Conservation (phyloP, 2,329 filamentous ascomycete species). For the Hymenoscyphus fructigenus region DNA sequence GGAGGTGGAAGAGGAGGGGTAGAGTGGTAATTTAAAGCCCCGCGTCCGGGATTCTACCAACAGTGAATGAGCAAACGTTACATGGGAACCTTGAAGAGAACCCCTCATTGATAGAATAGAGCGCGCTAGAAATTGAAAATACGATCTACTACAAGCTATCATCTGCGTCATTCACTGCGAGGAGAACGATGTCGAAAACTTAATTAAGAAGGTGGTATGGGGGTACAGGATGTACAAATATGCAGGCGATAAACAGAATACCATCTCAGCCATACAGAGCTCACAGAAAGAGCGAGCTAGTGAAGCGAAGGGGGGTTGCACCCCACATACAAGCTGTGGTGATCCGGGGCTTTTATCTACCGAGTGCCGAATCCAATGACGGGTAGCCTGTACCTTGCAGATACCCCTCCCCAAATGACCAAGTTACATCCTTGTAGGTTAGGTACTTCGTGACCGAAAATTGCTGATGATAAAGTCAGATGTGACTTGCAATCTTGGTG, state of each 20-base stretch:
- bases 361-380: constrained; percentile 2
- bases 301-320: not conserved
- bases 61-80: constrained; percentile 12
- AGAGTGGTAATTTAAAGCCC: not conserved
- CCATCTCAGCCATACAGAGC: not conserved
- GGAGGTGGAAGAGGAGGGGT: not conserved
- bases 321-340: not conserved
- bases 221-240: not conserved
- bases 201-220: constrained; percentile 16
- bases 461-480: not conserved
- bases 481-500: not conserved
- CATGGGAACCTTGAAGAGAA: constrained; percentile 4
- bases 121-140: constrained; percentile 13
- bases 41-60: no score
- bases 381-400: constrained; percentile 7
- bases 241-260: constrained; percentile 3
- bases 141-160: constrained; percentile 15
- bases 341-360: constrained; percentile 4
- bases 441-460: not conserved
- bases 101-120: constrained; percentile 17
- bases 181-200: constrained; percentile 12
- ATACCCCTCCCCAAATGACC: constrained; percentile 3
- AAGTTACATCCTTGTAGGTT: not conserved
- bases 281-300: not conserved
- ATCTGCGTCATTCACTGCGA: constrained; percentile 11